Conservation (phyloP, 2,329 filamentous ascomycete species). For the Cladophialophora yegresii region DNA sequence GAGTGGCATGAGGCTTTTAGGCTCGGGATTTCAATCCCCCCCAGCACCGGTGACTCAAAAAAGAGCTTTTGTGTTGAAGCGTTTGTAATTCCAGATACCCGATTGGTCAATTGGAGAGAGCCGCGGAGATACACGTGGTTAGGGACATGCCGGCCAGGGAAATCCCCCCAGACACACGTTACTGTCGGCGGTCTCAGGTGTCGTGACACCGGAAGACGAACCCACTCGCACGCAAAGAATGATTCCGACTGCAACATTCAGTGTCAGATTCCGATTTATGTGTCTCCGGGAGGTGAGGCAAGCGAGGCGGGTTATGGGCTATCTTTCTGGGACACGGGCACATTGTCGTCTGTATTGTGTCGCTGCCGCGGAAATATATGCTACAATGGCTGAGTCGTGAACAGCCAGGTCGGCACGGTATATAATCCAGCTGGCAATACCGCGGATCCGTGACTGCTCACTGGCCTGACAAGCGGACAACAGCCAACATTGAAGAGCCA, state of each 20-base stretch:
- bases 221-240: not conserved
- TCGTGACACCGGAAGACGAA: not conserved
- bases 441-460: not conserved
- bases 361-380: conserved; percentile 5
- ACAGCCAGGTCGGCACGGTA: not conserved
- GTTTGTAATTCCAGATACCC: not conserved
- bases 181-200: no score
- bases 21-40: not conserved
- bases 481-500: not conserved
- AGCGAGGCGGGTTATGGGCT: not conserved
- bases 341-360: not conserved
- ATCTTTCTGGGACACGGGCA: not conserved
- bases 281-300: not conserved
- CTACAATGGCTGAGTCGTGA: not conserved
- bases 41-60: not conserved
- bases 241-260: not conserved
- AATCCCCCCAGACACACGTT: no score
- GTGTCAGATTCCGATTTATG: not conserved
- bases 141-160: not conserved
- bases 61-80: not conserved
- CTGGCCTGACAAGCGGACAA: not conserved
- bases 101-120: not conserved
- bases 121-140: not conserved
- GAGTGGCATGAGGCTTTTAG: not conserved
- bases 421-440: not conserved